Evolutionary conservation across 805 yeast genomes (phyloP).

Genomic region (Hanseniaspora vineae): DNA sequence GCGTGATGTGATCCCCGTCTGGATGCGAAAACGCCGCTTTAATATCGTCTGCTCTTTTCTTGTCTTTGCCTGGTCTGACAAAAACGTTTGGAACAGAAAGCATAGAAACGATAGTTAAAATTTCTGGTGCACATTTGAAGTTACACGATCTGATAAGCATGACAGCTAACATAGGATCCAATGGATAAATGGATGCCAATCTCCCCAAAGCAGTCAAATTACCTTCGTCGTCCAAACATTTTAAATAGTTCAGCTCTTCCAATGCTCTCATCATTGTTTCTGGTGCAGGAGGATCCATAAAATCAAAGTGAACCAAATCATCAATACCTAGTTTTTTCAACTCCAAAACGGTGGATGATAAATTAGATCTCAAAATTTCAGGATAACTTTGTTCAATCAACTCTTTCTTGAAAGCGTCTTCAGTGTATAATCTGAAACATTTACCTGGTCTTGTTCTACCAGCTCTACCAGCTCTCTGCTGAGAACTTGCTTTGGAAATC

Average conservation of each 20-base stretch:
- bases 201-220: slow-evolving; percentile 81
- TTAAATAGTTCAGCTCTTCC: slow-evolving; percentile 84
- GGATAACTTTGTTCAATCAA: slow-evolving; percentile 93
- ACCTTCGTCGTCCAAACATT: slow-evolving; percentile 87
- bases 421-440: slow-evolving; percentile 91
- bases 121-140: slow-evolving; percentile 77
- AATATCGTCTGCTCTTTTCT: slow-evolving; percentile 83
- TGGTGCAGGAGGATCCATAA: slow-evolving; percentile 99
- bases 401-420: slow-evolving; percentile 90
- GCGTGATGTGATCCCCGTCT: slow-evolving; percentile 88
- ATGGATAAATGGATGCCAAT: slow-evolving; percentile 81
- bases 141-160: slow-evolving; percentile 81
- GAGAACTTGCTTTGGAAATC: slow-evolving; percentile 93
- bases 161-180: slow-evolving; percentile 92
- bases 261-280: slow-evolving; percentile 99
- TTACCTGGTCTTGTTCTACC: slow-evolving; percentile 99
- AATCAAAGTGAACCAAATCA: slow-evolving; percentile 93
- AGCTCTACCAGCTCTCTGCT: slow-evolving; percentile 99
- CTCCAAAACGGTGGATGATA: slow-evolving; percentile 84
- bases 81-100: slow-evolving; percentile 90
- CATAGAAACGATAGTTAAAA: slow-evolving; percentile 78
- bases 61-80: slow-evolving; percentile 80
- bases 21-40: slow-evolving; percentile 82
- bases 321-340: slow-evolving; percentile 89
- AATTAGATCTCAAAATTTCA: slow-evolving; percentile 81